Evolutionary conservation across 768 basidiomycete species (phyloP).

Genomic region (Gautieria morchelliformis): DNA sequence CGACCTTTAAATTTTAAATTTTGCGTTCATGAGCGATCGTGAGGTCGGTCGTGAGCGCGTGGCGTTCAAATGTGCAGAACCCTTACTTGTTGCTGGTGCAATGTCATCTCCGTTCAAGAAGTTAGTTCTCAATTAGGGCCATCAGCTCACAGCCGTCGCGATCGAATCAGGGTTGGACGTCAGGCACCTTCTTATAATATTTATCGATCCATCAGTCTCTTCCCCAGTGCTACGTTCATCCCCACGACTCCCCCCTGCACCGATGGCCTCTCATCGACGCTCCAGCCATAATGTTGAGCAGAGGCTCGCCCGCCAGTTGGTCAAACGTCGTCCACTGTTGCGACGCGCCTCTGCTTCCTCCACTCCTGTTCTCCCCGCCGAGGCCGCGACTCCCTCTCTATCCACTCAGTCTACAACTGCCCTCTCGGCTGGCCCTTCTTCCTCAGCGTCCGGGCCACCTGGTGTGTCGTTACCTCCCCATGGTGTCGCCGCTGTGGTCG

Average conservation of each 20-base stretch:
- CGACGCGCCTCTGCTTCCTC: neutral
- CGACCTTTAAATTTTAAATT: too few relatives aligned
- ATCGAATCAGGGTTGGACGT: too few relatives aligned
- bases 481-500: slow-evolving; percentile 13
- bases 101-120: too few relatives aligned
- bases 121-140: too few relatives aligned
- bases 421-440: neutral
- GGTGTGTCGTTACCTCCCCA: neutral
- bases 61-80: too few relatives aligned
- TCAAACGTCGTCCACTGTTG: neutral
- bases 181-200: too few relatives aligned
- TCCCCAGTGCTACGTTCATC: neutral
- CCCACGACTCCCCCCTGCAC: neutral
- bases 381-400: neutral
- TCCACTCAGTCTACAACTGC: neutral
- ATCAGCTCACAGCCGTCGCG: too few relatives aligned
- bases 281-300: slow-evolving; percentile 3
- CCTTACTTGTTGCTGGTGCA: too few relatives aligned
- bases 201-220: too few relatives aligned
- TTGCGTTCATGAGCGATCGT: too few relatives aligned
- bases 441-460: neutral
- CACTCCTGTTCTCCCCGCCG: neutral
- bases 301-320: slow-evolving; percentile 8
- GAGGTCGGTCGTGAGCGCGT: too few relatives aligned
- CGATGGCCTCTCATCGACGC: neutral